Base-by-base conservation (phyloP, 257 asterid genomes). In the Lithospermum erythrorhizon region DNA sequence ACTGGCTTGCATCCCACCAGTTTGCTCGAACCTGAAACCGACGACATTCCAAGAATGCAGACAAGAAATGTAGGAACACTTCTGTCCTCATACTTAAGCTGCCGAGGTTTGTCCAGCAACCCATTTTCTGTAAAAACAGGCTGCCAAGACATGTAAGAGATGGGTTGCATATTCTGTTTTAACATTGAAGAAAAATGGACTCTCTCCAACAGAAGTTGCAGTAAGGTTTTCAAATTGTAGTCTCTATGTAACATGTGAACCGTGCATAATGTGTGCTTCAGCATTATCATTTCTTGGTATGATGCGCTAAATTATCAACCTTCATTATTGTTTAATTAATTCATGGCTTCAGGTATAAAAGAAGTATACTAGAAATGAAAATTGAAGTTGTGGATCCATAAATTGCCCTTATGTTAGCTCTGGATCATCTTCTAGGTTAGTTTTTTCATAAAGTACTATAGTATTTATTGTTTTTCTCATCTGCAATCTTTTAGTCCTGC, bases 351-450 rank as follows among this genome's bases (percentile, higher is more conserved):
- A 83, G 91, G 95, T 62, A 73, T 85, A 59, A 76, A 76, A 65
- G 87, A 84, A 72, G 94, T 84, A 59, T 86, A 68, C 68, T 86
- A 79, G 75, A 58, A 89, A 93, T 75, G 98, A 93, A 93, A 84
- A 75, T 93, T 93, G 98, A 68, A 95, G 95, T 48, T 93, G 97
- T 75, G 97, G 98, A 68, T 93, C 97, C 4, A 75, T 89, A 69
- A n/a, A n/a, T n/a, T n/a, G n/a, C n/a, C n/a, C n/a, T 69, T 93
- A 73, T 83, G 65, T 57, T 61, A 56, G 58, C 71, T 63, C 78
- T 58, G 76, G 66, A 66, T 64, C 72, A 61, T 77, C 55, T 47
- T 41, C 67, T 24, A 73, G 90, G 91, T 86, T 52, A 76, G 73
- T 35, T 8, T 35, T 35, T 35, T 35, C 45, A 11, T 10, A 1